Conservation (phyloP, 176 grass and related monocot species). For the Thinopyrum elongatum region DNA sequence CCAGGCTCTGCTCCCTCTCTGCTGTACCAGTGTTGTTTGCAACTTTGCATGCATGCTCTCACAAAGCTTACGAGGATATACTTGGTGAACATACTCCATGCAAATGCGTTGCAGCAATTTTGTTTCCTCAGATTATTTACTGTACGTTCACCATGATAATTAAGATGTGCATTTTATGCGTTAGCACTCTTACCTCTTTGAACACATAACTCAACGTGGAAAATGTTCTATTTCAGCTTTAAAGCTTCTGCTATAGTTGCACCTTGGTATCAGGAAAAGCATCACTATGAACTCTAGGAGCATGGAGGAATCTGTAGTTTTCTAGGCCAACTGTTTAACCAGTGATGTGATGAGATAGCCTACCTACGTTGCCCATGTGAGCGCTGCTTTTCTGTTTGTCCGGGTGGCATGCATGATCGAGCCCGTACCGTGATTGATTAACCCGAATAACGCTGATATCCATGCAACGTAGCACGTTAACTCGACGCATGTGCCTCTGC, state of each 20-base stretch:
- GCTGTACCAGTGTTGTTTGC: neutral
- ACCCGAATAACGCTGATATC: neutral
- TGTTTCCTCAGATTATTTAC: neutral
- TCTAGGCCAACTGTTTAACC: constrained; percentile 15
- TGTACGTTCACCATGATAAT: neutral
- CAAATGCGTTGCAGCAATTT: neutral
- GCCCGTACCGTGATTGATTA: constrained; percentile 32
- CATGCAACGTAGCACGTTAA: neutral
- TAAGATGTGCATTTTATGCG: neutral
- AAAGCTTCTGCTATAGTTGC: neutral
- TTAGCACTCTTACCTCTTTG: neutral
- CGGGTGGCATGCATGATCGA: neutral
- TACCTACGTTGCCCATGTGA: constrained; percentile 22
- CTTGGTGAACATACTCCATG: too few relatives aligned
- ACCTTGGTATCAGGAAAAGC: neutral
- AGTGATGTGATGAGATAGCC: constrained; percentile 39
- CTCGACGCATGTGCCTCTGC: constrained; percentile 4
- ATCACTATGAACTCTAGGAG: neutral
- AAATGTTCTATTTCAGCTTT: neutral
- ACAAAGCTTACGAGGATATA: neutral
- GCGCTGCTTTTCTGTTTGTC: constrained; percentile 14
- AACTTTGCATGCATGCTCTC: neutral
- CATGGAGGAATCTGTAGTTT: constrained; percentile 11
- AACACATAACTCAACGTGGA: neutral
- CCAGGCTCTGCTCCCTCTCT: neutral